phyloP scores from a whole-genome alignment of 768 basidiomycete genomes.

The Lanmaoa rubissima region DNA sequence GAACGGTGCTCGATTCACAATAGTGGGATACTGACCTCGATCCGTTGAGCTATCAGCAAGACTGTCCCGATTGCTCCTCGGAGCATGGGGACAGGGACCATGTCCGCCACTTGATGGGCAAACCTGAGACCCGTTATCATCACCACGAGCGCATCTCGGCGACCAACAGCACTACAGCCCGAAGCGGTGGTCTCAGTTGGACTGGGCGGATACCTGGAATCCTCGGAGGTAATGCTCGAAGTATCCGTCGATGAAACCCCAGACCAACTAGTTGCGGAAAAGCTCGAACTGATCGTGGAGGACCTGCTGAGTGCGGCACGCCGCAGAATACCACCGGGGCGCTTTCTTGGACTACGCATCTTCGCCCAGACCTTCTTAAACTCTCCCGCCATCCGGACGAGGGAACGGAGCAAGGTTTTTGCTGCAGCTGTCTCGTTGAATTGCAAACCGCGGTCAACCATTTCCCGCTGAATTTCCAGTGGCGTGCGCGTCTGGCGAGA shows the following conservation, averaged over 20 bases:
- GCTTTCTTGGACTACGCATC: too few relatives aligned
- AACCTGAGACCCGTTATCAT: constrained; percentile 9
- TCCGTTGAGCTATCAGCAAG: constrained; percentile 4
- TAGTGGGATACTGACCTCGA: constrained; percentile 4
- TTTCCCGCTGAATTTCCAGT: constrained; percentile 17
- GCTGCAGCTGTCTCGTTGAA: constrained; percentile 16
- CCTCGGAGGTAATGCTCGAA: background rate
- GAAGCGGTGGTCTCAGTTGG: constrained; percentile 1
- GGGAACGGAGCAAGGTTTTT: constrained; percentile 12
- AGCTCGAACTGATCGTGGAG: background rate
- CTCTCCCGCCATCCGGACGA: background rate
- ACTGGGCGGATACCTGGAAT: background rate
- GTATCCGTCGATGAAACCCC: background rate
- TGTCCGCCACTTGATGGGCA: constrained; percentile 6
- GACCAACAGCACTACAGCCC: constrained; percentile 1
- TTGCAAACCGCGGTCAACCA: constrained; percentile 11
- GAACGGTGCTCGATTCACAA: background rate
- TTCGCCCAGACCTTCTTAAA: constrained; percentile 6
- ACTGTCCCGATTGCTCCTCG: constrained; percentile 8
- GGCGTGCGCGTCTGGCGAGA: background rate
- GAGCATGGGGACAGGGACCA: background rate
- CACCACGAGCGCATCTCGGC: background rate
- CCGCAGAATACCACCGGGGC: too few relatives aligned
- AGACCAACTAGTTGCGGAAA: background rate
- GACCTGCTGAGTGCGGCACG: background rate